Evolutionary conservation across 2,329 filamentous ascomycete genomes (phyloP), one percentile per base, ranked within the genome.

Genomic region (Diaporthe sp.): DNA sequence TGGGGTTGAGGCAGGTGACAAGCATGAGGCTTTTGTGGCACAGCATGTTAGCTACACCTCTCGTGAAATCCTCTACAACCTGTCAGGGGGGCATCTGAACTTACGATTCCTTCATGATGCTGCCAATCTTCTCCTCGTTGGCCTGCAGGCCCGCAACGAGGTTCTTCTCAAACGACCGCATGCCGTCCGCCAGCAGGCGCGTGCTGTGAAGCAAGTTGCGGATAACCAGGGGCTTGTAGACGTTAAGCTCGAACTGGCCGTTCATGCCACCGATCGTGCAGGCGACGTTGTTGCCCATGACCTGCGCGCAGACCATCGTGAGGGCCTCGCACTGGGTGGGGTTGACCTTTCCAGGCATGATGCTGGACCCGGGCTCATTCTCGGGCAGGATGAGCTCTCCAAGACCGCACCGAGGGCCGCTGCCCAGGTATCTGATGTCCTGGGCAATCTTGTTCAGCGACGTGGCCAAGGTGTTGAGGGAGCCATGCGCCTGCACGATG

Each of bases 321-420:
- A 99, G 88, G 77, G 95, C 94, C 89, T 99, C 97, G 87, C 95
- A 98, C 88, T 99, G 97, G 44, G 97, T 99, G 44, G 97, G 97
- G 89, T 99, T 99, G 84, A 99, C 97, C 90, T 99, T 99, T 82
- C 97, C 97, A 60, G 97, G 97, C 97, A 99, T 99, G 89, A 99
- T 98, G 81, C 94, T 97, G 82, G 94, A 97, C 78, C 96, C 96
- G 47, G 97, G 97, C 89, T 99, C 97, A 88, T 99, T 99, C 89
- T 99, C 97, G 37, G 97, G 97, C 71, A 99, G 92, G 82, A 91
- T 91, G 78, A 99, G 91, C 88, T 99, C 97, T 79, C 96, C 96
- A 31, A 98, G 93, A 82, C 97, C 97, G 86, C 97, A 98, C 76
- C 97, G 95, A 74, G 97, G 97, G 22, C 97, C 97, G 80, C 95